Conservation (phyloP, 176 grass and related monocot species). For the Triticum dicoccoides region DNA sequence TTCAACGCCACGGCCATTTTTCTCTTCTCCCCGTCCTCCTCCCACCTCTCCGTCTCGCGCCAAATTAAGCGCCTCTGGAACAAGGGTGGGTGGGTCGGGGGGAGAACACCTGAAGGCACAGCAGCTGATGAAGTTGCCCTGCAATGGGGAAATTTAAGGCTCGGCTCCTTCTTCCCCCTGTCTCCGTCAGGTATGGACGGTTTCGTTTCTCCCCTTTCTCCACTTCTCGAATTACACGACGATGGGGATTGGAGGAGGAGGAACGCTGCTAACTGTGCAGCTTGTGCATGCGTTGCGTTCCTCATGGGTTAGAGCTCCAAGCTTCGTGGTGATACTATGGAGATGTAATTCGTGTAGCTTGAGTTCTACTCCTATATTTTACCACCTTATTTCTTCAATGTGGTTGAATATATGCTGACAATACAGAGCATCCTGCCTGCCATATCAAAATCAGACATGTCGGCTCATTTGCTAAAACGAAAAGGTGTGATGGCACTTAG, state of each 20-base stretch:
- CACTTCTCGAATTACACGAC: not conserved
- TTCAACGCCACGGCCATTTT: not conserved
- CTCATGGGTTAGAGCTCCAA: not conserved
- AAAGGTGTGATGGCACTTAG: too few species aligned
- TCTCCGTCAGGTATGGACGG: conserved; percentile 16
- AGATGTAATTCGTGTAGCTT: not conserved
- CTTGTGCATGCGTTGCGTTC: not conserved
- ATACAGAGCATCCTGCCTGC: not conserved
- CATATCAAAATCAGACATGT: not conserved
- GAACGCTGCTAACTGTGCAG: not conserved
- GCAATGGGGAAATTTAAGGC: conserved; percentile 26
- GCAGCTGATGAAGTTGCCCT: not conserved
- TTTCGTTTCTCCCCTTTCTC: not conserved
- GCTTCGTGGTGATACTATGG: not conserved
- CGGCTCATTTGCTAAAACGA: not conserved
- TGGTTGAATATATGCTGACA: not conserved
- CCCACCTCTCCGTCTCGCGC: not conserved
- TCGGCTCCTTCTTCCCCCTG: not conserved
- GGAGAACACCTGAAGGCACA: not conserved
- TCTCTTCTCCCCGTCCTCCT: not conserved
- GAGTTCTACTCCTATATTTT: too few species aligned
- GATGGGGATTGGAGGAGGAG: not conserved
- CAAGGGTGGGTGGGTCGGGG: not conserved
- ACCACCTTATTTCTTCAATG: not conserved
- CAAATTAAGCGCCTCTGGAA: not conserved